These are phyloP conservation scores for Penicillium sp. DNA, from an alignment of 2,329 filamentous ascomycete species.

Conservation along the genomic window DNA sequence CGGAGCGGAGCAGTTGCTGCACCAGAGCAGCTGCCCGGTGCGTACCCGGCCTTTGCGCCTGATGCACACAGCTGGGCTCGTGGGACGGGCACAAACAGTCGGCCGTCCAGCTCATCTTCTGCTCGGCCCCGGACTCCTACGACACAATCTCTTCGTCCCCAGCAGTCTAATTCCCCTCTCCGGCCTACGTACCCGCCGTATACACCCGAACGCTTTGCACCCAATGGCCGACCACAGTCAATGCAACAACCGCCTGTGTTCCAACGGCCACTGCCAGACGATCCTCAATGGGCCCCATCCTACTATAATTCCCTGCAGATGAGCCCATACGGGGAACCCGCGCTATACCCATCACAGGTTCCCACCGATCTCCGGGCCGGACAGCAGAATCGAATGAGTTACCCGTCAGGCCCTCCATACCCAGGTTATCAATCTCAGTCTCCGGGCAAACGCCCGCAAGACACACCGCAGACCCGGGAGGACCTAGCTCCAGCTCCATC, in stretches of 20 bases:
- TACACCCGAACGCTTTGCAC: conserved; percentile 25
- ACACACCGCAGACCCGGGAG: conserved; percentile 8
- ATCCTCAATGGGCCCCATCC: conserved; percentile 40
- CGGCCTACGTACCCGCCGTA: conserved; percentile 29
- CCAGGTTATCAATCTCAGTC: conserved; percentile 18
- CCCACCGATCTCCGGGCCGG: conserved; percentile 28
- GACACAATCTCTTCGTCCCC: conserved; percentile 32
- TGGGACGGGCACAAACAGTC: conserved; percentile 39
- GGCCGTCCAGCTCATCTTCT: conserved; percentile 30
- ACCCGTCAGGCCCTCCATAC: conserved; percentile 15
- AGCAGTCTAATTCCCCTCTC: conserved; percentile 30
- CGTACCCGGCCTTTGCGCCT: conserved; percentile 28
- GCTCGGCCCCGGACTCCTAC: conserved; percentile 40
- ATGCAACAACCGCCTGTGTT: conserved; percentile 31
- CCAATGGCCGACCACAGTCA: conserved; percentile 30
- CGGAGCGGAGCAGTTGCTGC: conserved; percentile 12
- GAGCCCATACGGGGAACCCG: conserved; percentile 26
- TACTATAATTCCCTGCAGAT: conserved; percentile 20
- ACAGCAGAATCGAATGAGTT: conserved; percentile 19
- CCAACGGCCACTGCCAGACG: conserved; percentile 41
- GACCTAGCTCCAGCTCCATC: background rate
- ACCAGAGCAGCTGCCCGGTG: conserved; percentile 17
- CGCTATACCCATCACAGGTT: conserved; percentile 24
- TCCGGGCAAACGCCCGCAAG: conserved; percentile 14
- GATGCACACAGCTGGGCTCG: conserved; percentile 44